Evolutionary conservation across 179 eudicot genomes (phyloP).

Genomic region (Corrigiola litoralis): DNA sequence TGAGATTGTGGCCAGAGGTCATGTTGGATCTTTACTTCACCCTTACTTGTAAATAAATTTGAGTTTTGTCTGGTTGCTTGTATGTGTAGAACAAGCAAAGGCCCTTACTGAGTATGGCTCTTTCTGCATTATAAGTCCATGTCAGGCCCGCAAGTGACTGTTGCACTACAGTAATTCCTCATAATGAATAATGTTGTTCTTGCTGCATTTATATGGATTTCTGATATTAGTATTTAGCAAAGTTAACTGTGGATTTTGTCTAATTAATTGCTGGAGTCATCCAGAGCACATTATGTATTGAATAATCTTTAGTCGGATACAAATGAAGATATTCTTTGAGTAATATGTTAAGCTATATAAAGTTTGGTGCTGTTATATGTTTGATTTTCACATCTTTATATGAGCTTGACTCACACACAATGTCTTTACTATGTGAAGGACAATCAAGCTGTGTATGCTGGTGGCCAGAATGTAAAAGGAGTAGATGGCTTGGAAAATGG

Average conservation of each 20-base stretch:
- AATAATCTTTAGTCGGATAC: not conserved
- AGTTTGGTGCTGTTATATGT: not conserved
- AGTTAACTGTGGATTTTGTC: not conserved
- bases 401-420: not conserved
- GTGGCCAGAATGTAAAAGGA: slow-evolving; percentile 50
- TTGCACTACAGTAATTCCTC: too few relatives aligned
- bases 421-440: slow-evolving; percentile 2
- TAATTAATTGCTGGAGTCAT: not conserved
- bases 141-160: too few relatives aligned
- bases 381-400: not conserved
- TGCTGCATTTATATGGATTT: slow-evolving; percentile 1
- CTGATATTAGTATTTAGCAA: not conserved
- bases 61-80: not conserved
- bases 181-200: not conserved
- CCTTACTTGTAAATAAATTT: not conserved
- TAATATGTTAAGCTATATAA: not conserved
- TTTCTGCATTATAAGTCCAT: not conserved
- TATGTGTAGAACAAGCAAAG: not conserved
- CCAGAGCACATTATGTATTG: not conserved
- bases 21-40: slow-evolving; percentile 1
- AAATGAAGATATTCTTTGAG: not conserved
- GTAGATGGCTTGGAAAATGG: slow-evolving; percentile 59
- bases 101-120: not conserved
- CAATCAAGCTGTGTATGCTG: slow-evolving; percentile 29
- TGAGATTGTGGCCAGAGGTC: not conserved